phyloP scores from a whole-genome alignment of 441 rosid species.

The Daphne laureola region DNA sequence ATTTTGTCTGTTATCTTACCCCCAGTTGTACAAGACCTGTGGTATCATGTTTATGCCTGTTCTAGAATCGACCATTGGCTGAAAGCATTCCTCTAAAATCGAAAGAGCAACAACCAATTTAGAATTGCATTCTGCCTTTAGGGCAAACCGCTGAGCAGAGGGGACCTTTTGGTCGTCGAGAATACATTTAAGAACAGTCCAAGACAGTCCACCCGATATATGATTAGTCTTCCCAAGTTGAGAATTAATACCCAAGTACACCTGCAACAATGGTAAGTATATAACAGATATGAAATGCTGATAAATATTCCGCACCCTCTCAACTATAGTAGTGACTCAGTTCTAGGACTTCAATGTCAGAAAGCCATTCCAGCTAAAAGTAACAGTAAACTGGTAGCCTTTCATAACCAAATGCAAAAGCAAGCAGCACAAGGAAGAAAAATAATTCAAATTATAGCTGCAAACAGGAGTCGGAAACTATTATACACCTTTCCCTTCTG shows the following conservation, averaged over 20 bases:
- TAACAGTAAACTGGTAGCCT: too few relatives aligned
- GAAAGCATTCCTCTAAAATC: slow-evolving; percentile 94
- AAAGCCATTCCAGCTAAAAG: too few relatives aligned
- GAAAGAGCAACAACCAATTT: slow-evolving; percentile 88
- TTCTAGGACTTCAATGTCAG: too few relatives aligned
- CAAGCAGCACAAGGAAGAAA: too few relatives aligned
- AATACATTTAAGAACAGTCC: slow-evolving; percentile 87
- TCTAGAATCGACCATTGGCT: slow-evolving; percentile 90
- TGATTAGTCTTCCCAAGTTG: slow-evolving; percentile 56
- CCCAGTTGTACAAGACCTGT: slow-evolving; percentile 86
- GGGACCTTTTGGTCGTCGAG: slow-evolving; percentile 76
- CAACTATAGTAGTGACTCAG: too few relatives aligned
- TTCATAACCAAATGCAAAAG: too few relatives aligned
- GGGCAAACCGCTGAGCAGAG: slow-evolving; percentile 63
- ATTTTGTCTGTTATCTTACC: too few relatives aligned
- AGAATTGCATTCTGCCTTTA: slow-evolving; percentile 95
- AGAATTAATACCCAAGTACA: slow-evolving; percentile 71
- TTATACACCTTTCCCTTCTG: too few relatives aligned
- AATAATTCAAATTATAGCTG: too few relatives aligned
- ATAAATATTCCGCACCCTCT: background rate
- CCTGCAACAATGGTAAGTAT: slow-evolving; percentile 34
- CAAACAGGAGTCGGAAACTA: too few relatives aligned
- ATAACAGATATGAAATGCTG: slow-evolving; percentile 14
- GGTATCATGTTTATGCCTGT: slow-evolving; percentile 98
- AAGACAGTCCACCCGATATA: slow-evolving; percentile 57